These are phyloP conservation scores for Pseudopithomyces chartarum DNA, from an alignment of 2,329 filamentous ascomycete genomes.

Conservation along the genomic window DNA sequence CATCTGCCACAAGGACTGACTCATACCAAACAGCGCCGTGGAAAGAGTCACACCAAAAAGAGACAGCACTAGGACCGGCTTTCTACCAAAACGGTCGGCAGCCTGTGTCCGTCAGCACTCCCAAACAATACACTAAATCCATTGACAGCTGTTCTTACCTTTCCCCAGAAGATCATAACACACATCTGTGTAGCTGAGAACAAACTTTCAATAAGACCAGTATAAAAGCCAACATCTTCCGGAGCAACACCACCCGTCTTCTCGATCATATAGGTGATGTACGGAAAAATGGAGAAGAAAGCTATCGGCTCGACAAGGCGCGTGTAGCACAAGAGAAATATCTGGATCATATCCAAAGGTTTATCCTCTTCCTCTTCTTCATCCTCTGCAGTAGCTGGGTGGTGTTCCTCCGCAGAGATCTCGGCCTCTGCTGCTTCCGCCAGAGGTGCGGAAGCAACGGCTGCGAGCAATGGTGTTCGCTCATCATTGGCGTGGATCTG, in stretches of 20 bases:
- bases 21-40: slow-evolving; percentile 71
- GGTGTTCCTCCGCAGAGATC: slow-evolving; percentile 1
- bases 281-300: slow-evolving; percentile 85
- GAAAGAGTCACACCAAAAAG: slow-evolving; percentile 66
- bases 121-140: neutral
- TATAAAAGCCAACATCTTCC: slow-evolving; percentile 79
- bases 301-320: slow-evolving; percentile 76
- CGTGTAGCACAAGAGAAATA: slow-evolving; percentile 74
- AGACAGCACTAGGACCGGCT: slow-evolving; percentile 72
- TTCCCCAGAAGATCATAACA: slow-evolving; percentile 78
- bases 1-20: slow-evolving; percentile 73
- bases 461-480: slow-evolving; percentile 34
- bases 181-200: slow-evolving; percentile 77
- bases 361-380: slow-evolving; percentile 22
- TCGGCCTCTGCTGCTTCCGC: slow-evolving; percentile 16
- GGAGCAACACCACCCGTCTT: slow-evolving; percentile 65
- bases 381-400: slow-evolving; percentile 6
- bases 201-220: slow-evolving; percentile 71
- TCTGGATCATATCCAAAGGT: slow-evolving; percentile 55
- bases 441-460: slow-evolving; percentile 20
- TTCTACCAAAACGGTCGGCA: slow-evolving; percentile 72
- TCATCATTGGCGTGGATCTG: slow-evolving; percentile 24
- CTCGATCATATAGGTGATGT: slow-evolving; percentile 77
- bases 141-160: slow-evolving; percentile 27
- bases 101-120: slow-evolving; percentile 36